Conservation (phyloP, 805 yeast genomes). For the Yamadazyma takamatsuzukensis region DNA sequence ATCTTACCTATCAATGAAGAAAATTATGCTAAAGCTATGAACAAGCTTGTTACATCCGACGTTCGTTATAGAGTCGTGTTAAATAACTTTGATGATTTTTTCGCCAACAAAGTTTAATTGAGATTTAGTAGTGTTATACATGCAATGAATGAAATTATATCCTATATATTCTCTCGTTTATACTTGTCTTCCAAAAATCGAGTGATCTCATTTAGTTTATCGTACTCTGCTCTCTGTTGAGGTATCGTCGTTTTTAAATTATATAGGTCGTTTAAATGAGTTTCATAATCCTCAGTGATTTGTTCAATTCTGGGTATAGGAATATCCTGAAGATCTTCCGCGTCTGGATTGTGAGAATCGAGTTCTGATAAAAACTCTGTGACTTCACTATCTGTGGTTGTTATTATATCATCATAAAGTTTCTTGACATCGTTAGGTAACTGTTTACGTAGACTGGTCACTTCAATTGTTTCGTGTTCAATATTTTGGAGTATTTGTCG, state of each 20-base stretch:
- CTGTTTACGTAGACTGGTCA: slow-evolving; percentile 52
- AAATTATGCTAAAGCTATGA: not conserved
- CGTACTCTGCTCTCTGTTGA: slow-evolving; percentile 29
- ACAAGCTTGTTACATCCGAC: not conserved
- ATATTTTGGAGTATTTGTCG: slow-evolving; percentile 55
- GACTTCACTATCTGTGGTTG: slow-evolving; percentile 27
- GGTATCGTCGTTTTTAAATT: slow-evolving; percentile 37
- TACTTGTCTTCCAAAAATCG: slow-evolving; percentile 23
- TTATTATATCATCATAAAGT: slow-evolving; percentile 32
- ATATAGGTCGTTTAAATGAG: slow-evolving; percentile 24
- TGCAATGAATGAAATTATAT: not conserved
- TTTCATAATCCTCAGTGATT: slow-evolving; percentile 22
- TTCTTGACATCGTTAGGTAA: slow-evolving; percentile 43
- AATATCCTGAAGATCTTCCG: slow-evolving; percentile 11
- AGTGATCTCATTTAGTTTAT: slow-evolving; percentile 28
- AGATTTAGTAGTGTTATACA: too few relatives aligned
- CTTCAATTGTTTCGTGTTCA: slow-evolving; percentile 57
- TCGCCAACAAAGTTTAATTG: too few relatives aligned
- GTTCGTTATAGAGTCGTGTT: not conserved
- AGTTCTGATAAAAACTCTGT: slow-evolving; percentile 21
- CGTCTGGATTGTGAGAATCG: slow-evolving; percentile 10
- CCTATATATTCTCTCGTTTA: too few relatives aligned
- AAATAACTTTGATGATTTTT: not conserved
- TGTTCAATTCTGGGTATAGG: slow-evolving; percentile 12
- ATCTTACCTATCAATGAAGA: not conserved